Evolutionary conservation across 495 filamentous ascomycete genomes (phyloP).

Genomic region (Staphylotrichum tortipilum): DNA sequence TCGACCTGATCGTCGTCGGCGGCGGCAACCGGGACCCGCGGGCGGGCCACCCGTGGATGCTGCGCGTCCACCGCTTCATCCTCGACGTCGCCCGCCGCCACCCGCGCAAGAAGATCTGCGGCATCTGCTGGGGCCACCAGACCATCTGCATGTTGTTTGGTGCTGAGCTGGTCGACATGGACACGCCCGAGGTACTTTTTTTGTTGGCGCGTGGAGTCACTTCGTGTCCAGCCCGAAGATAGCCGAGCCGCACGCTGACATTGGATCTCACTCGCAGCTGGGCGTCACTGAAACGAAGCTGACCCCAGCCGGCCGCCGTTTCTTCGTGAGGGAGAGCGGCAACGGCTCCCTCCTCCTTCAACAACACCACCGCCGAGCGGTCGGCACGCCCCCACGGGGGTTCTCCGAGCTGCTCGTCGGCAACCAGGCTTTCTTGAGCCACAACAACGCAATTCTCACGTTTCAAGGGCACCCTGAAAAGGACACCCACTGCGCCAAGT

Average conservation of each 20-base stretch:
- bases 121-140: slow-evolving; percentile 45
- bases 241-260: too few species aligned
- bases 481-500: slow-evolving; percentile 33
- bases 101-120: slow-evolving; percentile 36
- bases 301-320: slow-evolving; percentile 27
- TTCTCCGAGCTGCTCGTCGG: slow-evolving; percentile 32
- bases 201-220: too few species aligned
- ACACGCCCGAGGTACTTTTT: slow-evolving; percentile 32
- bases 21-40: slow-evolving; percentile 41
- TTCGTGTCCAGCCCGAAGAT: too few species aligned
- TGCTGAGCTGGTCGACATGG: slow-evolving; percentile 32
- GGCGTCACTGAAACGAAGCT: slow-evolving; percentile 33
- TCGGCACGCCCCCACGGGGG: slow-evolving; percentile 22
- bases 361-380: slow-evolving; percentile 39
- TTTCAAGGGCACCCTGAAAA: slow-evolving; percentile 46
- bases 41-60: slow-evolving; percentile 35
- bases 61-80: slow-evolving; percentile 36
- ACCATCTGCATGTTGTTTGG: slow-evolving; percentile 36
- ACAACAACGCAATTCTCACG: slow-evolving; percentile 35
- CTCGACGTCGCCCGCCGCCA: slow-evolving; percentile 26
- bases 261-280: slow-evolving; percentile 18
- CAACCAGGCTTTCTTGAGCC: slow-evolving; percentile 33
- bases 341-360: slow-evolving; percentile 23
- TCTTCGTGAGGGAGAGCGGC: slow-evolving; percentile 20
- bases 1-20: slow-evolving; percentile 41